Conservation (phyloP, 306 rosid genomes). For the Acacia melanoxylon region DNA sequence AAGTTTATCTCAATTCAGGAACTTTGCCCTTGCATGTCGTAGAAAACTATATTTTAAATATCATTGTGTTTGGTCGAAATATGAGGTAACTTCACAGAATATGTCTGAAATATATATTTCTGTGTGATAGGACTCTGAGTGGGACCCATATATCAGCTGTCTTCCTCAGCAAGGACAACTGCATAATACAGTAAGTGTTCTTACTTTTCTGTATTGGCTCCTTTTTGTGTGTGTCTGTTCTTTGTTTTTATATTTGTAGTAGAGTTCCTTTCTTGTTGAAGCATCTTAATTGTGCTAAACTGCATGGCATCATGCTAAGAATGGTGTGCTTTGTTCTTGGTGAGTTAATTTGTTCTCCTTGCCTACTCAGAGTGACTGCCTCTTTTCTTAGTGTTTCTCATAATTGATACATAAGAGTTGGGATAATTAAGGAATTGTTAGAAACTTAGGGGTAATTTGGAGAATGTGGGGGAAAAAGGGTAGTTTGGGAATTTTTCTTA, state of each 20-base stretch:
- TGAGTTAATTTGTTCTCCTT: neutral
- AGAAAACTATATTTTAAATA: neutral
- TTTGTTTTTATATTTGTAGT: neutral
- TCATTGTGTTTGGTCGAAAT: slow-evolving; percentile 14
- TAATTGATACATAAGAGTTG: neutral
- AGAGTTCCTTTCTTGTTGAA: neutral
- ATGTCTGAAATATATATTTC: slow-evolving; percentile 11
- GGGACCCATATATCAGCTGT: slow-evolving; percentile 65
- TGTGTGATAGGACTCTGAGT: slow-evolving; percentile 57
- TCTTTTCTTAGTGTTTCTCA: neutral
- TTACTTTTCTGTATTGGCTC: neutral
- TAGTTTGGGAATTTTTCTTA: neutral
- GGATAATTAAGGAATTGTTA: neutral
- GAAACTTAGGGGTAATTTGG: neutral
- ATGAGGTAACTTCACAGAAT: neutral
- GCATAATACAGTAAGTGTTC: slow-evolving; percentile 65
- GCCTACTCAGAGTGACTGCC: neutral
- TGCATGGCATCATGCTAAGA: neutral
- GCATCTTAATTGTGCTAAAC: neutral
- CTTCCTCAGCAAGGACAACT: slow-evolving; percentile 56
- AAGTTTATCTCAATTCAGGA: slow-evolving; percentile 25
- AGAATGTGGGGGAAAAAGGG: neutral
- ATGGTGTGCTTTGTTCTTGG: neutral
- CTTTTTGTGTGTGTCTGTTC: neutral
- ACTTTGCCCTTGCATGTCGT: slow-evolving; percentile 12